These are phyloP conservation scores for Colletotrichum ledebouriae DNA, from an alignment of 2,329 filamentous ascomycete species.

Conservation along the genomic window DNA sequence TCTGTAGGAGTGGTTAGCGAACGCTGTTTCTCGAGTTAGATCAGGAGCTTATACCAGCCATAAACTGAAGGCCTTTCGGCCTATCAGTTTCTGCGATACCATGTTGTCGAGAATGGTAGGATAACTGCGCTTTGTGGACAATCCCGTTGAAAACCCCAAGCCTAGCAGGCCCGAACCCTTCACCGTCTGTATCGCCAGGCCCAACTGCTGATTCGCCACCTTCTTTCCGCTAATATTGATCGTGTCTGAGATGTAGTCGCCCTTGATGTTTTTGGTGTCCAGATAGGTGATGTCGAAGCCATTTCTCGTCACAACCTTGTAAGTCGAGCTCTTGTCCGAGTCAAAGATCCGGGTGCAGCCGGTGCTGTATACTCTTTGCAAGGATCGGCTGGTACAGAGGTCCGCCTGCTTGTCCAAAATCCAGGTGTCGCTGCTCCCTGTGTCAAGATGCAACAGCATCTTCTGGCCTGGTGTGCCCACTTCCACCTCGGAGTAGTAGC, in stretches of 20 bases:
- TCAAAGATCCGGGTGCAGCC: slow-evolving; percentile 53
- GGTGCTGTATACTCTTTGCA: slow-evolving; percentile 22
- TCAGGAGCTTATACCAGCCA: slow-evolving; percentile 62
- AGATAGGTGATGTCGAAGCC: slow-evolving; percentile 74
- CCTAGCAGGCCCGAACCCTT: slow-evolving; percentile 70
- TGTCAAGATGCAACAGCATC: slow-evolving; percentile 73
- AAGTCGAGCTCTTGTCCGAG: slow-evolving; percentile 62
- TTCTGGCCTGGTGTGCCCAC: slow-evolving; percentile 72
- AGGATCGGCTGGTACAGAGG: slow-evolving; percentile 21
- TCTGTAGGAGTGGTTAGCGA: slow-evolving; percentile 53
- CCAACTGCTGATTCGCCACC: slow-evolving; percentile 67
- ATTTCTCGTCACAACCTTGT: slow-evolving; percentile 54
- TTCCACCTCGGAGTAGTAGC: slow-evolving; percentile 74
- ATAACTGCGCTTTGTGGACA: slow-evolving; percentile 59
- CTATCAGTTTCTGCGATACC: slow-evolving; percentile 71
- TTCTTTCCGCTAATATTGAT: slow-evolving; percentile 63
- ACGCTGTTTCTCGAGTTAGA: neutral
- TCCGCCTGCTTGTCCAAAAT: slow-evolving; percentile 51
- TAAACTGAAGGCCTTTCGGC: slow-evolving; percentile 75
- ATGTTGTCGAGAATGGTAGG: slow-evolving; percentile 75
- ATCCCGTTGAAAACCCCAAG: slow-evolving; percentile 67
- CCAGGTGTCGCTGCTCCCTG: slow-evolving; percentile 78
- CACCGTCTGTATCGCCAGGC: slow-evolving; percentile 62
- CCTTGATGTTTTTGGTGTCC: slow-evolving; percentile 65
- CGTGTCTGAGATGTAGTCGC: slow-evolving; percentile 71